Base-by-base conservation (phyloP, 345 rosid species). In the Populus simonii region DNA sequence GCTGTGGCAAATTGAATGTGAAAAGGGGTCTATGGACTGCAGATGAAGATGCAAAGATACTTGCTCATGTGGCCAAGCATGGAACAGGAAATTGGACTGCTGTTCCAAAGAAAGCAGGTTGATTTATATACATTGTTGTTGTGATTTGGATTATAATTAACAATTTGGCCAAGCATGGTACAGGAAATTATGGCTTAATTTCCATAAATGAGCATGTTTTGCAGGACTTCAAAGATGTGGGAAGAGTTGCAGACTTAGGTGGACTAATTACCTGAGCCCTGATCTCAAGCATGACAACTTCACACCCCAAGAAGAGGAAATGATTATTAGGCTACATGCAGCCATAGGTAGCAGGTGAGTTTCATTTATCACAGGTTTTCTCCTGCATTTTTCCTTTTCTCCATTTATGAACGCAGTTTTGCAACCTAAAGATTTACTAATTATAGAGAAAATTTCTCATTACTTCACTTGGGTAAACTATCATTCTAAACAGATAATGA, bases 281-380 rank as follows among this genome's bases (percentile, higher is more conserved):
- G 90, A 88, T 77, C 84, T 85, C 31, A 88, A 92, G 74, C 89
- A 88, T 49, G 94, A 89, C 71, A 85, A 76, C 84, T 92, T 96
- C 87, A 88, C 96, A 39, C 81, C 87, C 27, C 90, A 93, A 75
- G 99, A 96, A 85, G 99, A 93, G 83, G 96, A 96, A 65, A 78
- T 92, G 69, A 89, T 96, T 73, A 83, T 96, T 66, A 87, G 85
- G 87, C 94, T 96, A 81, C 99, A 96, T 72, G 92, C 94, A 10
- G 92, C 98, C 47, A 90, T 93, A 23, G 99, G 98, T 16, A 93
- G 98, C 92, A 89, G 99, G 97, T 93, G 35, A 17, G 76, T 6
- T 70, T 12, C 13, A 1, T 8, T 8, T 0, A 10, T 9, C 45
- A 2, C 45, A 2, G 13, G 45, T 41, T 41, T 41, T 41, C 39